Percentiles rank a stretch among this genome's conserved stretches.
Evolutionary conservation across 1,139 yeast species (phyloP).

Genomic region (Yamadazyma oceani): DNA sequence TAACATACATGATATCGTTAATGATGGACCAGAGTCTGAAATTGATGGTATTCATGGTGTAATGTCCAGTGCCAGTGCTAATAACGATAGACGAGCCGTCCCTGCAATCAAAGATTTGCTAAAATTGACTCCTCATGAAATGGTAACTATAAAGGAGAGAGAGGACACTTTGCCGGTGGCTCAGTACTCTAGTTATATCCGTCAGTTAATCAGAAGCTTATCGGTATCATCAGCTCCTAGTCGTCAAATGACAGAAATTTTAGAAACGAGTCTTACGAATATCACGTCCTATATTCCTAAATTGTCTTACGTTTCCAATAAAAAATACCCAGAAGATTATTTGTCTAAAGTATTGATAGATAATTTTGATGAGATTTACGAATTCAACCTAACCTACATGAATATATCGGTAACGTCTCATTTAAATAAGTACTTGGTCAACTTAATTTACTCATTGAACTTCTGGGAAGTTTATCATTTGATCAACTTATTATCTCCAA

Average conservation of each 20-base stretch:
- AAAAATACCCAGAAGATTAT: slow-evolving; percentile 35
- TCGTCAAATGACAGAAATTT: neutral
- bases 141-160: slow-evolving; percentile 14
- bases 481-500: slow-evolving; percentile 29
- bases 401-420: slow-evolving; percentile 41
- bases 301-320: slow-evolving; percentile 1
- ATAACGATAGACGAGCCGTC: too few species aligned
- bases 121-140: slow-evolving; percentile 32
- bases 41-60: slow-evolving; percentile 31
- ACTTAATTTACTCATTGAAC: slow-evolving; percentile 37
- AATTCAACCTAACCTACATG: slow-evolving; percentile 35
- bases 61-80: slow-evolving; percentile 6
- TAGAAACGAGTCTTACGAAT: slow-evolving; percentile 4
- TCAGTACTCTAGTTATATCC: slow-evolving; percentile 8
- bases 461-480: slow-evolving; percentile 51
- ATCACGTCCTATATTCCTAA: slow-evolving; percentile 13
- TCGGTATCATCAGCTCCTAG: neutral
- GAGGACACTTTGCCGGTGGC: slow-evolving; percentile 1
- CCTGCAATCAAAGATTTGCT: slow-evolving; percentile 32
- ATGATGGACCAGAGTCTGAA: slow-evolving; percentile 32
- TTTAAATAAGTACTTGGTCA: slow-evolving; percentile 40
- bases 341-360: slow-evolving; percentile 41
- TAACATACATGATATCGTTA: slow-evolving; percentile 15
- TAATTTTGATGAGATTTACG: slow-evolving; percentile 32
- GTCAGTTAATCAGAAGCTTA: slow-evolving; percentile 5